Percentiles rank a stretch among this genome's conserved stretches.
Conservation (phyloP, 805 yeast genomes). For the Millerozyma miso region DNA sequence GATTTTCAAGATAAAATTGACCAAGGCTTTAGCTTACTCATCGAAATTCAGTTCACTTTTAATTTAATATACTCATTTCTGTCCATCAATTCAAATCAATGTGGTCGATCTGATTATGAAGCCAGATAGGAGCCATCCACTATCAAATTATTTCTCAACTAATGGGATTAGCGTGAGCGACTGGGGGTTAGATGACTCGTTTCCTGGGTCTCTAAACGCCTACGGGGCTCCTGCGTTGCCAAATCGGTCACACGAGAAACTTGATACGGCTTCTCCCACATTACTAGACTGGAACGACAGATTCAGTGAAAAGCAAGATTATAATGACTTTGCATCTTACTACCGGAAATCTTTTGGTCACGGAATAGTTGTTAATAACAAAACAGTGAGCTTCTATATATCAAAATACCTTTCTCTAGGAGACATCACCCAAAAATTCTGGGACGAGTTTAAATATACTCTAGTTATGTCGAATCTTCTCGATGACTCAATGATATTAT, state of each 20-base stretch:
- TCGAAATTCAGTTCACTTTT: background rate
- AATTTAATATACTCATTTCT: background rate
- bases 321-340: slow-evolving; percentile 4
- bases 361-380: slow-evolving; percentile 13
- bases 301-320: background rate
- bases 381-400: slow-evolving; percentile 19
- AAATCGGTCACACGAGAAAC: slow-evolving; percentile 2
- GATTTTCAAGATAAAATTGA: too few relatives aligned
- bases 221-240: slow-evolving; percentile 1
- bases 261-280: slow-evolving; percentile 4
- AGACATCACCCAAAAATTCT: slow-evolving; percentile 16
- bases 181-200: slow-evolving; percentile 31
- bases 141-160: slow-evolving; percentile 19
- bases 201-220: background rate
- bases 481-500: slow-evolving; percentile 39
- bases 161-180: slow-evolving; percentile 20
- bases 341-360: slow-evolving; percentile 6
- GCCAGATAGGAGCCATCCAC: slow-evolving; percentile 22
- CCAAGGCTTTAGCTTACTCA: too few relatives aligned
- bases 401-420: slow-evolving; percentile 24
- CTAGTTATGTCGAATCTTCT: slow-evolving; percentile 34
- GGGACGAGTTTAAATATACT: slow-evolving; percentile 41
- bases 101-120: slow-evolving; percentile 16
- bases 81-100: background rate
- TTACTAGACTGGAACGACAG: slow-evolving; percentile 1